These are phyloP conservation scores for Nothomitra cinnamomea DNA, from an alignment of 2,329 filamentous ascomycete species.

Conservation along the genomic window DNA sequence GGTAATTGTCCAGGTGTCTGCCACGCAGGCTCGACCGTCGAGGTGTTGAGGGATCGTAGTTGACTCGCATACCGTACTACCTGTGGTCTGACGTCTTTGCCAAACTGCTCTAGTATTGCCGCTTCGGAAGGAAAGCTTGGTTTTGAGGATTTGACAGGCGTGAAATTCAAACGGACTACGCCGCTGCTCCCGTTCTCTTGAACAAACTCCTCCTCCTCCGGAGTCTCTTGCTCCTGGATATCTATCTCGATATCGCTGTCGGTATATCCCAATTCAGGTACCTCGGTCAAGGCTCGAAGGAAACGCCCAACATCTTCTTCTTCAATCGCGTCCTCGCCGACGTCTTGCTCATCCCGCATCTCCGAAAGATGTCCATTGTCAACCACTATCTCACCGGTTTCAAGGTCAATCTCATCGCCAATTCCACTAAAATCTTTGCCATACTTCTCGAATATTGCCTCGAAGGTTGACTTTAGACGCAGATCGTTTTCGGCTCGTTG, in stretches of 20 bases:
- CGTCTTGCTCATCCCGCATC: conserved; percentile 41
- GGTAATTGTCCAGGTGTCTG: not conserved
- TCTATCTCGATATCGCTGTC: not conserved
- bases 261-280: not conserved
- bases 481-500: conserved; percentile 49
- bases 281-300: not conserved
- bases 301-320: not conserved
- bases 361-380: conserved; percentile 70
- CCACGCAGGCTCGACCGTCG: not conserved
- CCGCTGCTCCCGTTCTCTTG: not conserved
- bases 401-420: conserved; percentile 78
- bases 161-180: too few relatives aligned
- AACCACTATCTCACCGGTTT: conserved; percentile 66
- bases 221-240: not conserved
- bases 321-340: conserved; percentile 17
- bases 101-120: not conserved
- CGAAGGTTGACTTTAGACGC: conserved; percentile 67
- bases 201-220: not conserved
- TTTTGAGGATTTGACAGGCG: too few relatives aligned
- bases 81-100: not conserved
- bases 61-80: not conserved
- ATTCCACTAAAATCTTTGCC: conserved; percentile 64
- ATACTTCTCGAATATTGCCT: conserved; percentile 81
- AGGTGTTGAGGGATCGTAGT: not conserved
- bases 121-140: not conserved